These are phyloP conservation scores for Fusarium sp. DNA, from an alignment of 2,329 filamentous ascomycete genomes.

Conservation along the genomic window DNA sequence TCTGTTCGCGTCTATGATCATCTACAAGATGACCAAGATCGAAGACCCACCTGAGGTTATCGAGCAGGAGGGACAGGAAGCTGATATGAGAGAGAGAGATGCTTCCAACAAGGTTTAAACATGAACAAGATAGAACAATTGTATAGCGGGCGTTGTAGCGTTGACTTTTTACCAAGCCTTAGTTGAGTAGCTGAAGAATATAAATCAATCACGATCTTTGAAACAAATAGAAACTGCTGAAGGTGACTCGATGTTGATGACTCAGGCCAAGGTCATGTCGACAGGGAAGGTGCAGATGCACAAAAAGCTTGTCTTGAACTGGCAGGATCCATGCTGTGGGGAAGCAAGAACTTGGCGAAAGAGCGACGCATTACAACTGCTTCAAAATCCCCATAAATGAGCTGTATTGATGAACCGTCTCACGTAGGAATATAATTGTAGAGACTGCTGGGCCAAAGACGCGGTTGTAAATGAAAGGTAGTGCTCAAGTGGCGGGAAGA, in stretches of 20 bases:
- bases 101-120: constrained; percentile 41
- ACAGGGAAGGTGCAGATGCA: constrained; percentile 15
- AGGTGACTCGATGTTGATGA: constrained; percentile 6
- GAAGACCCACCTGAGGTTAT: constrained; percentile 37
- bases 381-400: neutral
- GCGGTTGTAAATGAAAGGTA: too few species aligned
- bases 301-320: constrained; percentile 28
- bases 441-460: neutral
- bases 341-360: constrained; percentile 10
- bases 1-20: constrained; percentile 53
- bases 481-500: neutral
- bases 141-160: constrained; percentile 26
- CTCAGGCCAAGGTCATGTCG: constrained; percentile 3
- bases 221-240: neutral
- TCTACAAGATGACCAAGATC: constrained; percentile 48
- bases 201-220: constrained; percentile 2
- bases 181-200: neutral
- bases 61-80: constrained; percentile 37
- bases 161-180: constrained; percentile 7
- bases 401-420: neutral
- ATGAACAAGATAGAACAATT: constrained; percentile 4
- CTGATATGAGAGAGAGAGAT: constrained; percentile 24
- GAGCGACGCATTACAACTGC: neutral
- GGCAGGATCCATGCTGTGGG: constrained; percentile 1
- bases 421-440: neutral